Conservation (phyloP, 2,329 filamentous ascomycete species). For the Dryadomyces quercus-mongolicae region DNA sequence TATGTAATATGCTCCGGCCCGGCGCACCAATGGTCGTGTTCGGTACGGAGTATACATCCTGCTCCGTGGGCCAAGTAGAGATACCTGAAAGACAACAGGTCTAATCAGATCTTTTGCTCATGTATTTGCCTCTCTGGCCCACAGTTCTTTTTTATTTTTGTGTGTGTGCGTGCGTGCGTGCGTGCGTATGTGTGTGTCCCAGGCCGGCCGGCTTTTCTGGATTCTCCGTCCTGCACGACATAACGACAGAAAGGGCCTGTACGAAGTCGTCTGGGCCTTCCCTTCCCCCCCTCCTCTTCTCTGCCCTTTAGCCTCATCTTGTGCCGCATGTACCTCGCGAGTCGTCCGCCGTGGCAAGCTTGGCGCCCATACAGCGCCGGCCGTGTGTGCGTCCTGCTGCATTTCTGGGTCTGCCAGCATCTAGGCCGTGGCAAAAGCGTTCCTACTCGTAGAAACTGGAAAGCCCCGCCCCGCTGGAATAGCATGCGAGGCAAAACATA, state of each 20-base stretch:
- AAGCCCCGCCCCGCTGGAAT: too few relatives aligned
- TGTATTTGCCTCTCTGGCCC: not conserved
- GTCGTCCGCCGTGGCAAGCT: not conserved
- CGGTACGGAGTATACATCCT: too few relatives aligned
- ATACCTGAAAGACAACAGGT: not conserved
- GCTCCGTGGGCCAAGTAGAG: not conserved
- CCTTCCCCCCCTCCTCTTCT: not conserved
- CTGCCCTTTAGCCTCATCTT: conserved; percentile 1
- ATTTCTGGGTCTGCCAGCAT: too few relatives aligned
- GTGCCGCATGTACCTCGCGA: too few relatives aligned
- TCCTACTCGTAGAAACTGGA: too few relatives aligned
- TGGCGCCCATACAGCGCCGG: not conserved
- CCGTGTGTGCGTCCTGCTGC: too few relatives aligned
- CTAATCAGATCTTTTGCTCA: not conserved
- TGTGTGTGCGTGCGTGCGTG: too few relatives aligned
- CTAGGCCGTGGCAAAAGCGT: too few relatives aligned
- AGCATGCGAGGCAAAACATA: too few relatives aligned
- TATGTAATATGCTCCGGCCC: not conserved
- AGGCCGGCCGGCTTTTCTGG: not conserved
- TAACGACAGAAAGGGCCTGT: not conserved
- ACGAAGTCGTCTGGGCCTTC: not conserved
- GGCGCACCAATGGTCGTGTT: too few relatives aligned
- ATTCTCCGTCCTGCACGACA: conserved; percentile 7
- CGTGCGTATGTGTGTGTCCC: not conserved
- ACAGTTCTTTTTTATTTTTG: not conserved